phyloP scores from a whole-genome alignment of 106 monocot genomes.

The Dendrobium huoshanense region DNA sequence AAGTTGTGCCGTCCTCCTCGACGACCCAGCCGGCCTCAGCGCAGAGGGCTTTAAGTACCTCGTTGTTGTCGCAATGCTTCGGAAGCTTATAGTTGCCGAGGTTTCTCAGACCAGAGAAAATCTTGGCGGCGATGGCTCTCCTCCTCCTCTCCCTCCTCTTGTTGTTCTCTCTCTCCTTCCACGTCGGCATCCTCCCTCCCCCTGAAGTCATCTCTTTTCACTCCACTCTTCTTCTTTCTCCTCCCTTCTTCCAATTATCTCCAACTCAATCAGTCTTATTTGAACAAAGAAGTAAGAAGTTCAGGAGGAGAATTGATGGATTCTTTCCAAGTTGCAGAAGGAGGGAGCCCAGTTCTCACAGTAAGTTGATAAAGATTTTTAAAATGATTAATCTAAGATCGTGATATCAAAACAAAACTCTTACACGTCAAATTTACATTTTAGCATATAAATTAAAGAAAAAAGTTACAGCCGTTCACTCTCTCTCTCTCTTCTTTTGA shows the following conservation, averaged over 20 bases:
- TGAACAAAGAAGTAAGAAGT: not conserved
- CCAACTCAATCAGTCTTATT: not conserved
- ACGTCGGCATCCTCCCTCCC: not conserved
- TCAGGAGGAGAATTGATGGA: not conserved
- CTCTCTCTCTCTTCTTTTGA: too few species aligned
- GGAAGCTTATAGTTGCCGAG: conserved; percentile 5
- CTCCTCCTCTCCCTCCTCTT: conserved; percentile 11
- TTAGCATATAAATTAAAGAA: too few species aligned
- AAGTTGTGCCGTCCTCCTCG: conserved; percentile 7
- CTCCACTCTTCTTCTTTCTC: not conserved
- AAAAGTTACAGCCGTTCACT: too few species aligned
- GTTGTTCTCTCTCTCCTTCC: conserved; percentile 12
- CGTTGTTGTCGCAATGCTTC: not conserved
- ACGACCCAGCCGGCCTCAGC: conserved; percentile 6
- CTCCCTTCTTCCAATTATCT: not conserved
- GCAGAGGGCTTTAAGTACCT: conserved; percentile 8
- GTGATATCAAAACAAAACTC: too few species aligned
- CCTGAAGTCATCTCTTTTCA: conserved; percentile 9
- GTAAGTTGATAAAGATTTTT: too few species aligned
- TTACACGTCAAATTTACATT: too few species aligned
- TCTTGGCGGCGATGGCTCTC: conserved; percentile 7
- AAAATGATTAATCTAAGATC: too few species aligned
- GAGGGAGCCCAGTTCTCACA: not conserved
- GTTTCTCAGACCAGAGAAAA: not conserved
- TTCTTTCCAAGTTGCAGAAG: not conserved